Conservation (phyloP, 1,139 yeast genomes). For the Arxiozyma slooffiae region DNA sequence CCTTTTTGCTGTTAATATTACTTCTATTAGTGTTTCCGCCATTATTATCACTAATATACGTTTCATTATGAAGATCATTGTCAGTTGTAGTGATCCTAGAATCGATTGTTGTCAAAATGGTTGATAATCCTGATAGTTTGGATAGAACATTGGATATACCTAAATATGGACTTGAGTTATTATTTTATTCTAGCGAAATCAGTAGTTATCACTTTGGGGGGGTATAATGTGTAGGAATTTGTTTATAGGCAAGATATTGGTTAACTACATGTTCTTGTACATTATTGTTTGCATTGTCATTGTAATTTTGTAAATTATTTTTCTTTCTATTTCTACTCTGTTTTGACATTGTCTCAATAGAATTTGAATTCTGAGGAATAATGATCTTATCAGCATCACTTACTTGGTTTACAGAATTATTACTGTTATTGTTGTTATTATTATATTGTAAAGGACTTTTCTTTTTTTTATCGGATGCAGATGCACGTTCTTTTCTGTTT, state of each 20-base stretch:
- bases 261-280: not conserved
- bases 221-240: not conserved
- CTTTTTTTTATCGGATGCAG: constrained; percentile 2
- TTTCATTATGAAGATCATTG: not conserved
- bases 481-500: not conserved
- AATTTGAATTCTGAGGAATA: not conserved
- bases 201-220: not conserved
- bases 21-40: not conserved
- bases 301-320: not conserved
- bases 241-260: not conserved
- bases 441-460: not conserved
- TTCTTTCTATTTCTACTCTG: not conserved
- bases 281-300: not conserved
- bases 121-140: constrained; percentile 1
- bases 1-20: not conserved
- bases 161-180: not conserved
- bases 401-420: not conserved
- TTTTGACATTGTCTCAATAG: not conserved
- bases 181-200: not conserved
- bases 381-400: not conserved
- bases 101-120: not conserved
- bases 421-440: not conserved
- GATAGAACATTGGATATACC: not conserved
- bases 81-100: not conserved
- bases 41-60: not conserved